Evolutionary conservation across 2,329 filamentous ascomycete genomes (phyloP).

Genomic region (Madurella mycetomatis): DNA sequence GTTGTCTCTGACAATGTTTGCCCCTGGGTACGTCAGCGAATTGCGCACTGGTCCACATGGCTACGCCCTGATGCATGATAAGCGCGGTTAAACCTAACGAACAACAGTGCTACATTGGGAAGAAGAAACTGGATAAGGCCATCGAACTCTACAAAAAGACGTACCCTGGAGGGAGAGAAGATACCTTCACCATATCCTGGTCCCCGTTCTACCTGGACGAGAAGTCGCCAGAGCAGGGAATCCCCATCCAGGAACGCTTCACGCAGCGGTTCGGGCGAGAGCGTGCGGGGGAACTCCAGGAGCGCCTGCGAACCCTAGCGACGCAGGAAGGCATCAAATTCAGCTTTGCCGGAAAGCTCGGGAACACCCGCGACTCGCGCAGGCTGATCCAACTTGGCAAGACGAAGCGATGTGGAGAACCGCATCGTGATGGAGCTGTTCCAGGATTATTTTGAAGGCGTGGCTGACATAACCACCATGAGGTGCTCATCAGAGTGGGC

Average conservation of each 20-base stretch:
- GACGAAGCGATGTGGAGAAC: constrained; percentile 50
- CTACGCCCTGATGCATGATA: not conserved
- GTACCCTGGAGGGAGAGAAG: constrained; percentile 51
- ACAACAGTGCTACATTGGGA: constrained; percentile 68
- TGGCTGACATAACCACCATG: constrained; percentile 56
- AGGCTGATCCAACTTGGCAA: constrained; percentile 66
- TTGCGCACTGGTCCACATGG: not conserved
- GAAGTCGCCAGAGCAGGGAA: constrained; percentile 43
- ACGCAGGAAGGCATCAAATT: constrained; percentile 66
- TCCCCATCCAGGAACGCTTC: constrained; percentile 46
- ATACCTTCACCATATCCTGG: constrained; percentile 70
- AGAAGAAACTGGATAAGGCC: constrained; percentile 65
- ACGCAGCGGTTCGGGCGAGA: constrained; percentile 59
- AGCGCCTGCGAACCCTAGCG: constrained; percentile 50
- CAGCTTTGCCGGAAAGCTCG: constrained; percentile 63
- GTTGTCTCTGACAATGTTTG: constrained; percentile 4
- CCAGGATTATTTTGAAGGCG: constrained; percentile 59
- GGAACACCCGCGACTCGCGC: constrained; percentile 71
- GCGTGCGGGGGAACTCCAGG: constrained; percentile 31
- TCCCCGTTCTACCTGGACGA: constrained; percentile 75
- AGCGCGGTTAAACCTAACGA: not conserved
- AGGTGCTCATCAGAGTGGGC: constrained; percentile 49
- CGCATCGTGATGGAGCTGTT: constrained; percentile 59
- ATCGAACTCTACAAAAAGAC: constrained; percentile 61
- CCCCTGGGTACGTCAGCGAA: not conserved